Conservation (phyloP, 768 basidiomycete genomes). For the Pisolithus albus region DNA sequence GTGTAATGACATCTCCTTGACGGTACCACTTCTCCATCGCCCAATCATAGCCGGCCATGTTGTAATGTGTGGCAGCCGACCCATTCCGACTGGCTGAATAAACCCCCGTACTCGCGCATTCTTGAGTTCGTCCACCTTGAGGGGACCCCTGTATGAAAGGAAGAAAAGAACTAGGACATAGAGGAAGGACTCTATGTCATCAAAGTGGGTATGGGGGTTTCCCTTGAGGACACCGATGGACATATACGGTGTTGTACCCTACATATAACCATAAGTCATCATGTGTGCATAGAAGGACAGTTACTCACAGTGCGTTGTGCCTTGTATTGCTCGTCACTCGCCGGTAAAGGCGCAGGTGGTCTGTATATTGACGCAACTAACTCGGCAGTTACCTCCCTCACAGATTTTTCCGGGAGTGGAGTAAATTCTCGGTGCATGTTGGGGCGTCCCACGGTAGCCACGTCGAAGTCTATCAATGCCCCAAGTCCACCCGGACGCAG, state of each 20-base stretch:
- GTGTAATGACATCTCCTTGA: no score
- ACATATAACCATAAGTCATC: background rate
- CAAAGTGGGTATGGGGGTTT: constrained; percentile 1
- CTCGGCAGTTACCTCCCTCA: no score
- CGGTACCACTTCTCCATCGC: background rate
- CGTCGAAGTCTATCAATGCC: constrained; percentile 19
- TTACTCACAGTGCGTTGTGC: no score
- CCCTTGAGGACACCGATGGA: constrained; percentile 6
- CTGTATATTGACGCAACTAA: no score
- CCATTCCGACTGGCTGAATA: background rate
- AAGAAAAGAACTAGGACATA: constrained; percentile 12
- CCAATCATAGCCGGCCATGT: constrained; percentile 1
- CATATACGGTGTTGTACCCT: constrained; percentile 10
- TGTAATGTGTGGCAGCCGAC: constrained; percentile 3
- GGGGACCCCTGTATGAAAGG: constrained; percentile 6
- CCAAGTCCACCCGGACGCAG: constrained; percentile 3
- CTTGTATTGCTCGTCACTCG: no score
- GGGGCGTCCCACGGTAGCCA: background rate
- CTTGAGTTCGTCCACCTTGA: background rate
- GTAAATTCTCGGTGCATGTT: background rate
- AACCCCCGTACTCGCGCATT: constrained; percentile 1
- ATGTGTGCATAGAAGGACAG: no score
- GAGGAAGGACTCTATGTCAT: constrained; percentile 14
- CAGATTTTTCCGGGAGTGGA: no score
- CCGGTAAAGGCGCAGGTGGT: no score